These are phyloP conservation scores for Boletus reticulatus DNA, from an alignment of 768 basidiomycete genomes.

Conservation along the genomic window DNA sequence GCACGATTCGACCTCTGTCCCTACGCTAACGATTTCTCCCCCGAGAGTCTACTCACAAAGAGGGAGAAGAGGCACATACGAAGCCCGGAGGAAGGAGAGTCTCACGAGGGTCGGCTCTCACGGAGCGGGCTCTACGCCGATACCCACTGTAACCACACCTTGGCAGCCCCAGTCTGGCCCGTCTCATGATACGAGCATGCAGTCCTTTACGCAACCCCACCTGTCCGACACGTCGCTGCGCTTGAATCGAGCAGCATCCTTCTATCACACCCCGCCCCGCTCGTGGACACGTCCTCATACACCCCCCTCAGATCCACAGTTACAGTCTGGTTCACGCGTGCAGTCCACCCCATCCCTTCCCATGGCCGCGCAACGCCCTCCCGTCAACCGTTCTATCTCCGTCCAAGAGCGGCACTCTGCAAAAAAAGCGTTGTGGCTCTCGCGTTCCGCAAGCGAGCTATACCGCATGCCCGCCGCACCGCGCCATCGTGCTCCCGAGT, in stretches of 20 bases:
- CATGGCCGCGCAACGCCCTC: background rate
- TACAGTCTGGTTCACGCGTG: background rate
- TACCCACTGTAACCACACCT: background rate
- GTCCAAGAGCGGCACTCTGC: constrained; percentile 7
- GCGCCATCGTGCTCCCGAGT: background rate
- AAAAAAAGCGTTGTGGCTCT: constrained; percentile 12
- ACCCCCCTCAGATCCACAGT: background rate
- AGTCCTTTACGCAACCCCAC: background rate
- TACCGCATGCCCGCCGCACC: background rate
- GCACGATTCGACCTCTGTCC: background rate
- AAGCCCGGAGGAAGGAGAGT: background rate
- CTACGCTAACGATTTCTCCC: constrained; percentile 1
- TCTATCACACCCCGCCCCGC: background rate
- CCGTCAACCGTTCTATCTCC: background rate
- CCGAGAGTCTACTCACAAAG: background rate
- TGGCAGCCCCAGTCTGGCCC: background rate
- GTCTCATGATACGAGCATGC: background rate
- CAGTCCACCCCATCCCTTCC: background rate
- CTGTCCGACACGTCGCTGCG: constrained; percentile 1
- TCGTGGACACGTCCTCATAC: background rate
- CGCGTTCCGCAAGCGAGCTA: constrained; percentile 27
- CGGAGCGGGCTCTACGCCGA: background rate
- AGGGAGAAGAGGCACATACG: background rate
- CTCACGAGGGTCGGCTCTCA: background rate
- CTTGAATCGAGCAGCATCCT: background rate